Conservation (phyloP, 2,329 filamentous ascomycete genomes). For the Epichloe brachyelytri region DNA sequence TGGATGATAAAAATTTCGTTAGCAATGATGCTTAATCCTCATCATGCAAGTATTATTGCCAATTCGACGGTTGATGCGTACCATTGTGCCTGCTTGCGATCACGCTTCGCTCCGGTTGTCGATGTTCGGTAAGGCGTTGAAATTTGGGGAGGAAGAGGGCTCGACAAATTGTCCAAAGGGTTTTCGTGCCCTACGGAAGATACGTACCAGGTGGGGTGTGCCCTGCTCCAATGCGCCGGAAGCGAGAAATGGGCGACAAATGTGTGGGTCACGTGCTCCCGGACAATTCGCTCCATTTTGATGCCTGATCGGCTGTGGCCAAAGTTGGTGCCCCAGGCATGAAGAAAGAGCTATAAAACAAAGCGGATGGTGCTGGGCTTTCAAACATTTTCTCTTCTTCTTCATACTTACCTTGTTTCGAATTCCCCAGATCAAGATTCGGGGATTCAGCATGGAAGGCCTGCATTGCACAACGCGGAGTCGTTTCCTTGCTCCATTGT, state of each 20-base stretch:
- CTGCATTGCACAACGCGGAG: constrained; percentile 45
- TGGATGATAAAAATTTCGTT: constrained; percentile 20
- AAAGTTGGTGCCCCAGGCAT: constrained; percentile 13
- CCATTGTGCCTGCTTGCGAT: constrained; percentile 44
- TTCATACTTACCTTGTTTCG: constrained; percentile 44
- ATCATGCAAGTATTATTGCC: constrained; percentile 8
- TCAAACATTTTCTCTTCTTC: constrained; percentile 20
- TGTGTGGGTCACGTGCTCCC: constrained; percentile 15
- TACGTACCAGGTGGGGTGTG: constrained; percentile 22
- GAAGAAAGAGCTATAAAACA: constrained; percentile 21
- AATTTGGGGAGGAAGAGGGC: constrained; percentile 23
- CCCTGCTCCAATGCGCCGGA: constrained; percentile 5
- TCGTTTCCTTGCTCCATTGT: constrained; percentile 35
- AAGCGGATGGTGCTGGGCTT: constrained; percentile 4
- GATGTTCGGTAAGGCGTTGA: constrained; percentile 26
- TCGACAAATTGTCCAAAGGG: constrained; percentile 29
- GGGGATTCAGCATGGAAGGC: constrained; percentile 30
- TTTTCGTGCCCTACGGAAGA: constrained; percentile 28
- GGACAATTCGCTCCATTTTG: constrained; percentile 8
- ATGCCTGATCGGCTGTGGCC: constrained; percentile 1
- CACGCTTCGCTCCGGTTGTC: constrained; percentile 32
- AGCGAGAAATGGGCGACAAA: constrained; percentile 7
- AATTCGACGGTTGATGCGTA: constrained; percentile 20
- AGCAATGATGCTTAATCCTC: constrained; percentile 17
- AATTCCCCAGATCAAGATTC: constrained; percentile 32